A percentile compares a stretch with the other conserved stretches of the same genome.
Conservation (phyloP, 441 rosid species). For the Corymbia citriodora region DNA sequence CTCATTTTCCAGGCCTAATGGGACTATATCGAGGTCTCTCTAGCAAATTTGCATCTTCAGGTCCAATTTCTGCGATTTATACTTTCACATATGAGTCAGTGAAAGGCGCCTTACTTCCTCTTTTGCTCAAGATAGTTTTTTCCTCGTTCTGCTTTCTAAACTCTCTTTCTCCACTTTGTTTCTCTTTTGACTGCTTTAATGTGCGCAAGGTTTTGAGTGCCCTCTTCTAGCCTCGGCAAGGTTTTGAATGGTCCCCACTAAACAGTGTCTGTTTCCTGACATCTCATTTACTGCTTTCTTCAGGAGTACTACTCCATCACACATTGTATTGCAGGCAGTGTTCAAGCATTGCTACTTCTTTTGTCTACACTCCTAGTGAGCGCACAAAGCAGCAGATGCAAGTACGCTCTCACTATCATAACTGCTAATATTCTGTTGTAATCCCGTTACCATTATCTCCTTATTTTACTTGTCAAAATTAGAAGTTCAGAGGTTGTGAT, state of each 20-base stretch:
- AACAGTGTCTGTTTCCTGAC: neutral
- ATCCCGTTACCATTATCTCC: neutral
- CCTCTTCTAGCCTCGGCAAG: neutral
- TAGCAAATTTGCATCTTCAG: constrained; percentile 75
- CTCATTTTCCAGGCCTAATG: constrained; percentile 41
- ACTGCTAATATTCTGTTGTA: constrained; percentile 50
- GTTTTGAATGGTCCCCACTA: too few species aligned
- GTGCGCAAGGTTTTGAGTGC: neutral
- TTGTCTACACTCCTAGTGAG: constrained; percentile 81
- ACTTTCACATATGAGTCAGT: constrained; percentile 78
- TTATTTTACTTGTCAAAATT: neutral
- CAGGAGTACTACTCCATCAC: constrained; percentile 71
- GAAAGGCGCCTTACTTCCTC: constrained; percentile 70
- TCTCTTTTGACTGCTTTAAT: neutral
- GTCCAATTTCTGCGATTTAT: constrained; percentile 85
- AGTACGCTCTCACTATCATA: constrained; percentile 70
- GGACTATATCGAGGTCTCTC: constrained; percentile 72
- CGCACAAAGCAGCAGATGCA: constrained; percentile 93
- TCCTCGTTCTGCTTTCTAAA: neutral
- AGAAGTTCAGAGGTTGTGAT: neutral
- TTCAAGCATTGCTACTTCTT: constrained; percentile 87
- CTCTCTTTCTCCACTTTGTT: neutral
- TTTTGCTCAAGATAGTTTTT: constrained; percentile 49
- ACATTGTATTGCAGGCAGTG: constrained; percentile 84
- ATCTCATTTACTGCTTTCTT: neutral